These are phyloP conservation scores for Lanmaoa pseudosensibilis DNA, from an alignment of 768 basidiomycete genomes.

Conservation along the genomic window DNA sequence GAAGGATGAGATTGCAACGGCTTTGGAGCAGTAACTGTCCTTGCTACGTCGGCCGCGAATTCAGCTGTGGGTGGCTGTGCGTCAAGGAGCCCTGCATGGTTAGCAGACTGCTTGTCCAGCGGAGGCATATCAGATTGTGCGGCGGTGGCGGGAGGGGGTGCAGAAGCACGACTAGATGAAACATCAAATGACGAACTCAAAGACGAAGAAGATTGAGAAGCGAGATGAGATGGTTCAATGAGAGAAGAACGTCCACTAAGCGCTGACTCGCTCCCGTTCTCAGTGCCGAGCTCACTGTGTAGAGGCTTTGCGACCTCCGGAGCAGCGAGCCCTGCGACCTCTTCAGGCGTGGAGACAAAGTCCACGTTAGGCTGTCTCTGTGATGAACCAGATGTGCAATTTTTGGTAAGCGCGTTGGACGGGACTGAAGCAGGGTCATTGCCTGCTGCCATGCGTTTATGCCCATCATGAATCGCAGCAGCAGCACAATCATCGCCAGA, in stretches of 20 bases:
- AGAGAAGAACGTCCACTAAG: slow-evolving; percentile 23
- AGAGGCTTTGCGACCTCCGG: slow-evolving; percentile 24
- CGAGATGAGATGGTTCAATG: slow-evolving; percentile 32
- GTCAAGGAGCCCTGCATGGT: slow-evolving; percentile 47
- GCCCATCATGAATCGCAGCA: slow-evolving; percentile 17
- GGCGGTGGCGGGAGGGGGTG: slow-evolving; percentile 24
- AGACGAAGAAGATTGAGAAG: slow-evolving; percentile 34
- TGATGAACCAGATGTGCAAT: slow-evolving; percentile 10
- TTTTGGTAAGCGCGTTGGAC: slow-evolving; percentile 20
- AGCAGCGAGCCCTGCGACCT: slow-evolving; percentile 15
- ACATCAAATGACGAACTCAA: slow-evolving; percentile 40
- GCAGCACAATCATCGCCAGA: slow-evolving; percentile 25
- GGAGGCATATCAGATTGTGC: slow-evolving; percentile 41
- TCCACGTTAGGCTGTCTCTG: slow-evolving; percentile 25
- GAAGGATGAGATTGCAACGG: slow-evolving; percentile 46
- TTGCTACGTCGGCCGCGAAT: neutral
- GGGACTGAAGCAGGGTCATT: slow-evolving; percentile 29
- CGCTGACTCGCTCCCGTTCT: slow-evolving; percentile 19
- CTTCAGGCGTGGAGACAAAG: slow-evolving; percentile 22
- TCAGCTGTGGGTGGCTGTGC: slow-evolving; percentile 37
- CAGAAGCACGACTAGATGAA: slow-evolving; percentile 47
- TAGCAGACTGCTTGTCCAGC: slow-evolving; percentile 45
- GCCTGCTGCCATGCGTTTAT: slow-evolving; percentile 19
- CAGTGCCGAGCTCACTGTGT: slow-evolving; percentile 14
- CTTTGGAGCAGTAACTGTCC: slow-evolving; percentile 18